phyloP scores from a whole-genome alignment of 2,329 filamentous ascomycete genomes.

The Gaeumannomyces sp. region DNA sequence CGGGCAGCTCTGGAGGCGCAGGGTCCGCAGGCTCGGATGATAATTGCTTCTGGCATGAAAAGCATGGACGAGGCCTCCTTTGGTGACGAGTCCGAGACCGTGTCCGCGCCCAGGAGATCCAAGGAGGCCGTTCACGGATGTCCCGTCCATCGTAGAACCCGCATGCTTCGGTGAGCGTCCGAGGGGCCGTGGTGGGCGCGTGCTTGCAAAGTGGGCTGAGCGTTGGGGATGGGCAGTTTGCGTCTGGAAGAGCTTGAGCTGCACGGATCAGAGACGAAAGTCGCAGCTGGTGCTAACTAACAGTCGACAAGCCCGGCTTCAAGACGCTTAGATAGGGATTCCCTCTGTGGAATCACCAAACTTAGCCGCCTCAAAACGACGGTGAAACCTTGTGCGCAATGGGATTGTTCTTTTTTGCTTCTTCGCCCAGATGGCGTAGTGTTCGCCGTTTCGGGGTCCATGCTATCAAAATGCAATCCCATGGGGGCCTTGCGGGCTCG shows the following conservation, averaged over 20 bases:
- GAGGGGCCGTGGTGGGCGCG: too few species aligned
- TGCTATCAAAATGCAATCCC: too few species aligned
- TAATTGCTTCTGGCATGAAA: neutral
- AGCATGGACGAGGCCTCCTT: neutral
- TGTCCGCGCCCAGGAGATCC: too few species aligned
- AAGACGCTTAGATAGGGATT: neutral
- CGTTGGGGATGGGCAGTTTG: too few species aligned
- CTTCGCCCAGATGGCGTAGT: too few species aligned
- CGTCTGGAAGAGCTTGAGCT: too few species aligned
- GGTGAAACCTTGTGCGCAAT: neutral
- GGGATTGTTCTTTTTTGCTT: neutral
- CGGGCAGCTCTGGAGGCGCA: too few species aligned
- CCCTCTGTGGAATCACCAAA: neutral
- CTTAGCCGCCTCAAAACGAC: neutral
- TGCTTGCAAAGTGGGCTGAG: neutral
- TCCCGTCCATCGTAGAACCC: too few species aligned
- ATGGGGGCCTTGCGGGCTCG: too few species aligned
- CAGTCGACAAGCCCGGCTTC: too few species aligned
- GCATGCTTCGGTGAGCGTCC: neutral
- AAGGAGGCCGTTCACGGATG: neutral
- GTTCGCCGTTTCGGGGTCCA: neutral
- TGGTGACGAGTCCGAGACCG: neutral
- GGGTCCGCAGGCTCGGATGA: neutral
- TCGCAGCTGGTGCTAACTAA: too few species aligned
- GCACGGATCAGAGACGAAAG: too few species aligned